These are phyloP conservation scores for Mrakia hoshinonis DNA, from an alignment of 768 basidiomycete species.

Conservation along the genomic window DNA sequence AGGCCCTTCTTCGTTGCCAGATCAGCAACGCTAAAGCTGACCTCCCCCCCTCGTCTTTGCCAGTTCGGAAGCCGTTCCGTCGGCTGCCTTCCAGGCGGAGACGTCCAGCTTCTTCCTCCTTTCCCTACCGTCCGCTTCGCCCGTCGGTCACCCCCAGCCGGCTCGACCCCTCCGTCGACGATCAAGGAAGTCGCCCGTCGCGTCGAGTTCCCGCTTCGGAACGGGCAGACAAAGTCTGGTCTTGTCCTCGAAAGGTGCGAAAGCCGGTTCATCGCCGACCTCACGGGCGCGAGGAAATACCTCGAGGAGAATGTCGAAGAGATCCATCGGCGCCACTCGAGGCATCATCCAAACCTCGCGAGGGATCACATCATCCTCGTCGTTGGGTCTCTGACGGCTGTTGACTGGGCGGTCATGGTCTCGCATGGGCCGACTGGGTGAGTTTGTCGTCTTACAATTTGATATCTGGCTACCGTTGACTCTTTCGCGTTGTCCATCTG, in stretches of 20 bases:
- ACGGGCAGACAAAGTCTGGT: neutral
- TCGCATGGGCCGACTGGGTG: slow-evolving; percentile 58
- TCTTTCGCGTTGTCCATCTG: slow-evolving; percentile 26
- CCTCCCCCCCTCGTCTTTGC: neutral
- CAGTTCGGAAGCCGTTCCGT: neutral
- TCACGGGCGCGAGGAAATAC: neutral
- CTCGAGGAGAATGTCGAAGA: neutral
- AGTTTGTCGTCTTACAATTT: neutral
- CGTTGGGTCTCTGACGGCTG: slow-evolving; percentile 59
- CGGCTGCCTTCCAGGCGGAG: neutral
- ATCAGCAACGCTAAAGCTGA: neutral
- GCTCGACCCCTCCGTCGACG: neutral
- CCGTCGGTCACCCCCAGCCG: neutral
- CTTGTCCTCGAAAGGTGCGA: neutral
- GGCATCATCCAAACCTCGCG: neutral
- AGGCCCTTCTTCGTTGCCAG: neutral
- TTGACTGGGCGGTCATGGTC: slow-evolving; percentile 66
- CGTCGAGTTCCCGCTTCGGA: neutral
- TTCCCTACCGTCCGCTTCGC: neutral
- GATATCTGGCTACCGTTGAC: neutral
- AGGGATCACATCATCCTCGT: slow-evolving; percentile 19
- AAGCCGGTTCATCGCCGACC: neutral
- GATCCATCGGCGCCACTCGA: neutral
- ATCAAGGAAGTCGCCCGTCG: neutral
- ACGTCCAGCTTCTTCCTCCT: neutral